phyloP scores from a whole-genome alignment of 1,284 basidiomycete species.

The Phlebopus sp. region DNA sequence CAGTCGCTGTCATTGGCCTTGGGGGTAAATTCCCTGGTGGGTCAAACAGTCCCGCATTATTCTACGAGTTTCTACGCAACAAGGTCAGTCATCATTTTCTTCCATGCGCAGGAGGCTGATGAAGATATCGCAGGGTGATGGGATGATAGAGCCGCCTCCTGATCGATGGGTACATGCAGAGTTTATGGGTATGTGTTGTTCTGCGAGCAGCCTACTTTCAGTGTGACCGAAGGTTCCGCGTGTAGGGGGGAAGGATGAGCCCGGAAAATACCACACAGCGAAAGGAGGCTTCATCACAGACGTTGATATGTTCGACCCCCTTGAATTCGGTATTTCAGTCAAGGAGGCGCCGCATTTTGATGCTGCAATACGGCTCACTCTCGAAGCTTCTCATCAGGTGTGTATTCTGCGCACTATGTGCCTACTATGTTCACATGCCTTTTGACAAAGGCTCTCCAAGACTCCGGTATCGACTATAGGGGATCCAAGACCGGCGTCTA shows the following conservation, averaged over 20 bases:
- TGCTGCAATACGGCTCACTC: slow-evolving; percentile 7
- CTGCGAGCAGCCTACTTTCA: background rate
- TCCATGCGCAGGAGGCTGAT: background rate
- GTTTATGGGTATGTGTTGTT: slow-evolving; percentile 5
- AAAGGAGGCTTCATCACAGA: slow-evolving; percentile 19
- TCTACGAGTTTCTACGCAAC: slow-evolving; percentile 12
- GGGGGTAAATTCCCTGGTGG: slow-evolving; percentile 13
- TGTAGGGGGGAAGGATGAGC: slow-evolving; percentile 5
- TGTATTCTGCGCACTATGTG: background rate
- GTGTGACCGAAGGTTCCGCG: too few relatives aligned
- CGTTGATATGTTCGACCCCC: slow-evolving; percentile 13
- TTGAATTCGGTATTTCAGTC: slow-evolving; percentile 22
- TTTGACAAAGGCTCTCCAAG: slow-evolving; percentile 9
- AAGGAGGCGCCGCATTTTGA: slow-evolving; percentile 14
- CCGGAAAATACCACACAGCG: slow-evolving; percentile 8
- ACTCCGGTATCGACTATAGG: slow-evolving; percentile 20
- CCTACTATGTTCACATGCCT: background rate
- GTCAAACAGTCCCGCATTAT: slow-evolving; percentile 9
- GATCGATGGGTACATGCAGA: slow-evolving; percentile 12
- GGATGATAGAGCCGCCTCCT: slow-evolving; percentile 10
- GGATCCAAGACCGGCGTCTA: slow-evolving; percentile 23
- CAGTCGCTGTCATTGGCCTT: slow-evolving; percentile 12
- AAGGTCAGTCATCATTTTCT: slow-evolving; percentile 3
- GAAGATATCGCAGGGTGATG: slow-evolving; percentile 7
- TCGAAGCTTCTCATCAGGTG: slow-evolving; percentile 7